Base-by-base conservation (phyloP, 2,329 filamentous ascomycete genomes). In the Verruconis gallopava region DNA sequence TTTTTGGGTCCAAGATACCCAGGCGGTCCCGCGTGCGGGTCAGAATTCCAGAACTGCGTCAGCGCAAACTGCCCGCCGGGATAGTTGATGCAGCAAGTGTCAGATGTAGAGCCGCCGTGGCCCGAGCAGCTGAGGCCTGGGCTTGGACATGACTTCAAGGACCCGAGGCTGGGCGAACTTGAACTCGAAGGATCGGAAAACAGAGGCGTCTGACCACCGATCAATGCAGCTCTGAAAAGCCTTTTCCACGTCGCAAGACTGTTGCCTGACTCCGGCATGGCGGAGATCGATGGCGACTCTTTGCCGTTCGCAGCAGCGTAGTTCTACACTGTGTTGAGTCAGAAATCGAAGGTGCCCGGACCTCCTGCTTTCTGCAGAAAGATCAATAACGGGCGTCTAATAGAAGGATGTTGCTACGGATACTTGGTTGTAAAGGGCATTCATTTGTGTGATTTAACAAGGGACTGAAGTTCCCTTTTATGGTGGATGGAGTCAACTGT, bases 1-100 rank as follows among this genome's bases (percentile, higher is more conserved):
- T 52, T 42, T 2, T 35, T 42, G 2, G 51, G 50, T 4, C 51
- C 50, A 11, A 44, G 22, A 20, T 44, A 44, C 9, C 42, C 44
- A 11, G 21, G 15, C 3, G 44, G 39, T 3, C 44, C 44, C 34
- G 47, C 50, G 4, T 46, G 44, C 3, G 51, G 51, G 32, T 48
- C 44, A 2, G 50, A 47, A 36, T 53, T 50, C 51, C 51, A 54
- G 43, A 54, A 52, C 30, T 53, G 51, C 2, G 48, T 49, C 37
- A 46, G 48, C 14, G 51, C 21, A 9, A 52, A 44, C 40, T 53
- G 51, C 17, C 44, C 44, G 14, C 44, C 44, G 11, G 44, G 44
- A 12, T 17, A 14, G 34, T 45, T 45, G 13, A 43, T 19, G 15
- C 44, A 45, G 40, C 44, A 45, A 21, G 42, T 40, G 32, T 44